Conservation (phyloP, 1,284 basidiomycete genomes). For the Boletus semigastroideus region DNA sequence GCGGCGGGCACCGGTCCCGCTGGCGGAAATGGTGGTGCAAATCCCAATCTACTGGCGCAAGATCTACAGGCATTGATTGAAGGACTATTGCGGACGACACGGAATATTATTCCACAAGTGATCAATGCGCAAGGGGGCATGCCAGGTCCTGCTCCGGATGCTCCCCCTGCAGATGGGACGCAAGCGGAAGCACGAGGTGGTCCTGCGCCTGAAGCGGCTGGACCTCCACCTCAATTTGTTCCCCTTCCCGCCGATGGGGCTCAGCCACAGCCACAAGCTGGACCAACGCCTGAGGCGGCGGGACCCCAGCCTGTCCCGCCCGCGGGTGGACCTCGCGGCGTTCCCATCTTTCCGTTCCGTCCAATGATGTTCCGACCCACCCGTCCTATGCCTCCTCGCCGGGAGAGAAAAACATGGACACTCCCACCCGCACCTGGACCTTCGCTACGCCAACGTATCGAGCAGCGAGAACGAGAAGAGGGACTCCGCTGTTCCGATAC, state of each 20-base stretch:
- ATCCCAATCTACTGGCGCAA: constrained; percentile 20
- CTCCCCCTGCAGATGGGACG: constrained; percentile 1
- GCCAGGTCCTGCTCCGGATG: constrained; percentile 4
- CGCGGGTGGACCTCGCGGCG: constrained; percentile 7
- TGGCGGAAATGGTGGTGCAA: constrained; percentile 15
- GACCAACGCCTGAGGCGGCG: constrained; percentile 4
- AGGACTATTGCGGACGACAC: constrained; percentile 25
- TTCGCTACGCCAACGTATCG: constrained; percentile 68
- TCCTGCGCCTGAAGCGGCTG: constrained; percentile 8
- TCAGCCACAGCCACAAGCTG: constrained; percentile 12
- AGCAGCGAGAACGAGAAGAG: constrained; percentile 64
- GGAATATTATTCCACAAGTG: constrained; percentile 25
- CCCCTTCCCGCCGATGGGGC: constrained; percentile 1
- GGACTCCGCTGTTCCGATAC: constrained; percentile 68
- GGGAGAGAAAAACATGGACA: constrained; percentile 43
- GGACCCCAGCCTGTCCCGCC: constrained; percentile 7
- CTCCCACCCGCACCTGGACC: constrained; percentile 54
- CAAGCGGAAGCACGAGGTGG: constrained; percentile 3
- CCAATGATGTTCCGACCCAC: constrained; percentile 28
- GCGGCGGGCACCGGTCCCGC: constrained; percentile 7
- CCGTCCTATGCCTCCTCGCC: constrained; percentile 33
- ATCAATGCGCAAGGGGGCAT: constrained; percentile 15
- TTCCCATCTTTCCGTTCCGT: constrained; percentile 19
- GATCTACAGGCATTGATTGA: constrained; percentile 29
- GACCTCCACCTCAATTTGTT: constrained; percentile 4